phyloP scores from a whole-genome alignment of 805 yeast species.

The Yarrowia alimentaria region DNA sequence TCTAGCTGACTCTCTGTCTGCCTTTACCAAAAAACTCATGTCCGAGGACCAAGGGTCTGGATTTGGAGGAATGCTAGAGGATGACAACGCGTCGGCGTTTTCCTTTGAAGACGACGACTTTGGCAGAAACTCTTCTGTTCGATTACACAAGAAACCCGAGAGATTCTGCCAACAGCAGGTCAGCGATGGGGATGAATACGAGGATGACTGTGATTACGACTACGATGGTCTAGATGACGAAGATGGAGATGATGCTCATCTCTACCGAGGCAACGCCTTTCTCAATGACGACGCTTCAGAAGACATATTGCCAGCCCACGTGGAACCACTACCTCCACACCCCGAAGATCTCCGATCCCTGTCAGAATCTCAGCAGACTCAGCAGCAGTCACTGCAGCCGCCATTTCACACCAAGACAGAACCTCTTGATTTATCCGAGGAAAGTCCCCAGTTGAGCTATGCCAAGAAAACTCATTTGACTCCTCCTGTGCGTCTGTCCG shows the following conservation, averaged over 20 bases:
- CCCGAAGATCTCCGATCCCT: too few species aligned
- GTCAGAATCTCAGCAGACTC: too few species aligned
- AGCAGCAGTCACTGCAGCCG: too few species aligned
- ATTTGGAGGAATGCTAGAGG: neutral
- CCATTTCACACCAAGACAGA: too few species aligned
- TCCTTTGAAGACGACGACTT: slow-evolving; percentile 26
- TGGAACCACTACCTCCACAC: too few species aligned
- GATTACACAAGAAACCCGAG: slow-evolving; percentile 18
- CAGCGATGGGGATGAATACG: slow-evolving; percentile 7
- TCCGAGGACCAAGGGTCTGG: neutral
- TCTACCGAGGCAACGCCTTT: slow-evolving; percentile 9
- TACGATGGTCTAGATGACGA: slow-evolving; percentile 1
- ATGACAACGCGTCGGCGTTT: slow-evolving; percentile 10
- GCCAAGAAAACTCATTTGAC: too few species aligned
- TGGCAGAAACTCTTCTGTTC: slow-evolving; percentile 25
- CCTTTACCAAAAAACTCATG: slow-evolving; percentile 3
- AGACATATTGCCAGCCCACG: too few species aligned
- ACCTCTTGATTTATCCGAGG: too few species aligned
- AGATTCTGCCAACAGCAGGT: neutral
- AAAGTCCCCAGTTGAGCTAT: too few species aligned
- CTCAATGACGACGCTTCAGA: too few species aligned
- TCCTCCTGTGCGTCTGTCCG: too few species aligned
- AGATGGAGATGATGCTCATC: slow-evolving; percentile 2
- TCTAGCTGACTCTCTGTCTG: too few species aligned
- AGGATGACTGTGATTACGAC: slow-evolving; percentile 3